These are phyloP conservation scores for Termitomyces sp. DNA, from an alignment of 768 basidiomycete species.

Conservation along the genomic window DNA sequence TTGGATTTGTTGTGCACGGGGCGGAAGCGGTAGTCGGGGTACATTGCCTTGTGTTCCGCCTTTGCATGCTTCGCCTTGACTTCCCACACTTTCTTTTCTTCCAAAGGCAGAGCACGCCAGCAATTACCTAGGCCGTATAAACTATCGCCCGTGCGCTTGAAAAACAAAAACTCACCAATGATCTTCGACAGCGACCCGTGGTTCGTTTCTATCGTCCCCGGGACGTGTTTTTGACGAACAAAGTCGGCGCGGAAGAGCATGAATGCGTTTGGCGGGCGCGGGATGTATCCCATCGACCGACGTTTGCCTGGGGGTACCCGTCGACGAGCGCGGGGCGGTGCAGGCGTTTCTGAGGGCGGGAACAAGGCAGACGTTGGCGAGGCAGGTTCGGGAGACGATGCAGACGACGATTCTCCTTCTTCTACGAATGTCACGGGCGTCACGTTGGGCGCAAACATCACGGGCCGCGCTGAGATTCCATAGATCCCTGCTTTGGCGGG, in stretches of 20 bases:
- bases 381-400: constrained; percentile 22
- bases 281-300: constrained; percentile 59
- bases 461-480: constrained; percentile 37
- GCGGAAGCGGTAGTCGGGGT: constrained; percentile 61
- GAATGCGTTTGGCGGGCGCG: constrained; percentile 80
- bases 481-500: constrained; percentile 52
- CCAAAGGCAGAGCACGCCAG: constrained; percentile 66
- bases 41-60: constrained; percentile 61
- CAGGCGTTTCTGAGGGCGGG: constrained; percentile 42
- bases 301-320: constrained; percentile 58
- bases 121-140: constrained; percentile 53
- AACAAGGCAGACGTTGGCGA: constrained; percentile 39
- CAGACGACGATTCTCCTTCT: constrained; percentile 21
- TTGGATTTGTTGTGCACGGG: constrained; percentile 51
- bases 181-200: constrained; percentile 30
- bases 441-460: constrained; percentile 47
- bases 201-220: constrained; percentile 54
- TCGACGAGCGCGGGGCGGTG: constrained; percentile 33
- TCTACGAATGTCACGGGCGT: constrained; percentile 22
- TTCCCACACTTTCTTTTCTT: constrained; percentile 73
- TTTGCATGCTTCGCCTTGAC: constrained; percentile 67
- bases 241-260: constrained; percentile 84
- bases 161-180: no score
- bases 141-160: no score
- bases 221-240: constrained; percentile 74